Evolutionary conservation across 257 asterid species (phyloP).

Genomic region (Solanum rostratum): DNA sequence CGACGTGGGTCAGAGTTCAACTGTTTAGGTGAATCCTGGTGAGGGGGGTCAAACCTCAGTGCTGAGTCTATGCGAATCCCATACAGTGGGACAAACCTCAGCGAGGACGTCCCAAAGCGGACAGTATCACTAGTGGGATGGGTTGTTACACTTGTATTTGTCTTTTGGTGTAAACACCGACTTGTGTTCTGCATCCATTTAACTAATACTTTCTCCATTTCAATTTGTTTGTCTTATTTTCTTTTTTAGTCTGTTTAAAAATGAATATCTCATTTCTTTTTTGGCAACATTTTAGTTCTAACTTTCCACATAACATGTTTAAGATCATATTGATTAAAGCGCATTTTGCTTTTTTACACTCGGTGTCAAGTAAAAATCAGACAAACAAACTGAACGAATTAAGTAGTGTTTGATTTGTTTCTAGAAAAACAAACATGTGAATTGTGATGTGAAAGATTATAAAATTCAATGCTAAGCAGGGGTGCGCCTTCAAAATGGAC

Average conservation of each 20-base stretch:
- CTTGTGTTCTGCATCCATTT: too few species aligned
- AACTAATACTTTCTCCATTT: neutral
- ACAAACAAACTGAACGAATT: neutral
- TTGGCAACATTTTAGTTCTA: neutral
- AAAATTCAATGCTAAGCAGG: neutral
- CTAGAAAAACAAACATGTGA: neutral
- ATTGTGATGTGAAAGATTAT: neutral
- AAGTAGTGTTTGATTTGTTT: neutral
- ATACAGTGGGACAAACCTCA: too few species aligned
- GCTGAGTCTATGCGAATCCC: too few species aligned
- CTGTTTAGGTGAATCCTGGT: too few species aligned
- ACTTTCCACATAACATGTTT: neutral
- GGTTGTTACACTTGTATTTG: too few species aligned
- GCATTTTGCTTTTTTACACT: neutral
- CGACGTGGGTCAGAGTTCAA: too few species aligned
- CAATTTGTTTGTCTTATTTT: neutral
- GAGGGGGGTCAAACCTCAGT: too few species aligned
- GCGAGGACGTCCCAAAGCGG: too few species aligned
- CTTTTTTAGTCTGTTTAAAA: neutral
- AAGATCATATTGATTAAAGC: neutral
- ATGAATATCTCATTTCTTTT: neutral
- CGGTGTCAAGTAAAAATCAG: neutral
- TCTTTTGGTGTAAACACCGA: neutral
- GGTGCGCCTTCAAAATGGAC: neutral
- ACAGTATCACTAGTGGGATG: too few species aligned